Conservation (phyloP, 2,329 filamentous ascomycete genomes). For the Drechmeria coniospora region DNA sequence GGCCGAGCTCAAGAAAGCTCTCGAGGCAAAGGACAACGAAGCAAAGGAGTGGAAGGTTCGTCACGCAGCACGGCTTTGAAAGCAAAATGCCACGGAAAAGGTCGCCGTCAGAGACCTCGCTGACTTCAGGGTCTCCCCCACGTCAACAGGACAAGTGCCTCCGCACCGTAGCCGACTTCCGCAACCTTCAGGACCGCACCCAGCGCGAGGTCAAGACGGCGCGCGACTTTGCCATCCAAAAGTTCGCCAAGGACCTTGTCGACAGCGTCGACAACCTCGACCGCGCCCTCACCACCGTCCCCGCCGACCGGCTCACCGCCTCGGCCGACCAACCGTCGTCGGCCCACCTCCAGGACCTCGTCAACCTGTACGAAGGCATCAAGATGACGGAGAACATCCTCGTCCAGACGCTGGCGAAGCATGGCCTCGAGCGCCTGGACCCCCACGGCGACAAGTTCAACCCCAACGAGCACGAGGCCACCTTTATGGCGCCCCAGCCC, state of each 20-base stretch:
- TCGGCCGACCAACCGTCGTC: constrained; percentile 26
- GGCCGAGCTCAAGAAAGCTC: constrained; percentile 31
- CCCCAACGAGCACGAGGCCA: constrained; percentile 91
- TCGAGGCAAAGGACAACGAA: constrained; percentile 36
- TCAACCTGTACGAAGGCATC: constrained; percentile 71
- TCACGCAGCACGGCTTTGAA: no score
- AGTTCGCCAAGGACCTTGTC: constrained; percentile 86
- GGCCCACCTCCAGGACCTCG: constrained; percentile 53
- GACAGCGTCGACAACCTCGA: constrained; percentile 96
- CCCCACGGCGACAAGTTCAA: constrained; percentile 80
- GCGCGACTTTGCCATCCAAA: constrained; percentile 87
- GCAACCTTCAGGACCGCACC: constrained; percentile 92
- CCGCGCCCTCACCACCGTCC: constrained; percentile 70
- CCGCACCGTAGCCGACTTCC: constrained; percentile 88
- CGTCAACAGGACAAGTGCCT: constrained; percentile 71
- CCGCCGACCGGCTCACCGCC: constrained; percentile 52
- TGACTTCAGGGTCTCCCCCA: no score
- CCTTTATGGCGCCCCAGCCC: constrained; percentile 77
- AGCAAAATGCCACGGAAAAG: background rate
- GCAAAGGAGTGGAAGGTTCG: constrained; percentile 69
- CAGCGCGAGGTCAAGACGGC: constrained; percentile 77
- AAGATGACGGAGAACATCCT: constrained; percentile 91
- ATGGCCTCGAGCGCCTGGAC: constrained; percentile 81
- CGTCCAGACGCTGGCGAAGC: constrained; percentile 78
- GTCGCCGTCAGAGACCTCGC: background rate